A percentile compares a stretch with the other conserved stretches of the same genome.
Evolutionary conservation across 192 early-diverging fungal genomes (phyloP).

Genomic region (Coemansia sp.): DNA sequence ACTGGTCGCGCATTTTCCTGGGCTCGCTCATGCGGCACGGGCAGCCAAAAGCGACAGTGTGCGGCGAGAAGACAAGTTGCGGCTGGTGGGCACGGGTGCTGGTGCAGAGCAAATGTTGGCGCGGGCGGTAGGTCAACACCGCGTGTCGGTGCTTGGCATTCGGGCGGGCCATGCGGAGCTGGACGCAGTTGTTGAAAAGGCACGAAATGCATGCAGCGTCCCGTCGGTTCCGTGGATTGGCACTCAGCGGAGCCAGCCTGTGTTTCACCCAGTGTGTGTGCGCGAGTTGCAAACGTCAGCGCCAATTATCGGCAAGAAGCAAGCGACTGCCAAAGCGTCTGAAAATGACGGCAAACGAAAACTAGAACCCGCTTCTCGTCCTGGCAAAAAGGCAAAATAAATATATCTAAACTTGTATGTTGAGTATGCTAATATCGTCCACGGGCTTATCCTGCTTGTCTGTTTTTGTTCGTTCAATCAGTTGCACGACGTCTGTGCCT

Average conservation of each 20-base stretch:
- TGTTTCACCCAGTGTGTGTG: slow-evolving; percentile 24
- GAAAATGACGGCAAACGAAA: too few relatives aligned
- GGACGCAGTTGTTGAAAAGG: slow-evolving; percentile 29
- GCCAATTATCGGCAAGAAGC: slow-evolving; percentile 17
- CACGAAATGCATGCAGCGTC: slow-evolving; percentile 1
- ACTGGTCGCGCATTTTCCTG: slow-evolving; percentile 39
- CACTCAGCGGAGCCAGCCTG: neutral
- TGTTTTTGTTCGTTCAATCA: slow-evolving; percentile 75
- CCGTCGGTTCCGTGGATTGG: slow-evolving; percentile 44
- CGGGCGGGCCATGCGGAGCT: slow-evolving; percentile 23
- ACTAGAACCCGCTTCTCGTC: too few relatives aligned
- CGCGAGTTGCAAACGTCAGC: slow-evolving; percentile 45
- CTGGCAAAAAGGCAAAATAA: too few relatives aligned
- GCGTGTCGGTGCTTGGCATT: slow-evolving; percentile 41
- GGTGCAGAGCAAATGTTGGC: slow-evolving; percentile 32
- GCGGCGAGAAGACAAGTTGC: neutral
- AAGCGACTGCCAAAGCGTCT: neutral
- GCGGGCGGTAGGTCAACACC: slow-evolving; percentile 23
- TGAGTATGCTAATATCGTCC: slow-evolving; percentile 57
- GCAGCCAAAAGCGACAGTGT: neutral
- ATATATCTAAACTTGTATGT: slow-evolving; percentile 13
- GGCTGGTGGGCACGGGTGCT: slow-evolving; percentile 30
- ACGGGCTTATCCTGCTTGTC: slow-evolving; percentile 89
- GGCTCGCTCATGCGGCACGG: slow-evolving; percentile 32
- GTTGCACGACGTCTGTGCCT: slow-evolving; percentile 89